phyloP scores from a whole-genome alignment of 495 filamentous ascomycete genomes.

The Aspergillus campestris region DNA sequence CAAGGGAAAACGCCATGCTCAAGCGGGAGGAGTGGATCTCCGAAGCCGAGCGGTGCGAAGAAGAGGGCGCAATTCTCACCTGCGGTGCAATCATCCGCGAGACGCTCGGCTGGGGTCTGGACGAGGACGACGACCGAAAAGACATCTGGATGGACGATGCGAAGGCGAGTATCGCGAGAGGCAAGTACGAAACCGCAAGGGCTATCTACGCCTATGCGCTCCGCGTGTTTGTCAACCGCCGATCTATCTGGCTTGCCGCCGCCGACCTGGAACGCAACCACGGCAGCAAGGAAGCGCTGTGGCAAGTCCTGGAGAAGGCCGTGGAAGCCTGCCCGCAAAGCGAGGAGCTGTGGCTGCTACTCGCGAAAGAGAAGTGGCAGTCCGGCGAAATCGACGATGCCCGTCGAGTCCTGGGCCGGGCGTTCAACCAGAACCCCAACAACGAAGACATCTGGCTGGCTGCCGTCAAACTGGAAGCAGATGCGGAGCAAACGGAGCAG shows the following conservation, averaged over 20 bases:
- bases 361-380: slow-evolving; percentile 89
- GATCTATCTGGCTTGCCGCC: slow-evolving; percentile 77
- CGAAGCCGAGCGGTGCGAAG: slow-evolving; percentile 91
- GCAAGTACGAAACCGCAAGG: slow-evolving; percentile 78
- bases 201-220: slow-evolving; percentile 90
- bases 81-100: slow-evolving; percentile 83
- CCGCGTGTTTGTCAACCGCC: slow-evolving; percentile 75
- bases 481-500: slow-evolving; percentile 68
- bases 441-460: slow-evolving; percentile 97
- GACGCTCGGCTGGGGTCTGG: slow-evolving; percentile 86
- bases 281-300: slow-evolving; percentile 73
- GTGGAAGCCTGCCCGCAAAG: slow-evolving; percentile 85
- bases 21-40: slow-evolving; percentile 95
- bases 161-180: slow-evolving; percentile 63
- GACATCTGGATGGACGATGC: slow-evolving; percentile 94
- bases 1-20: slow-evolving; percentile 86
- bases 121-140: slow-evolving; percentile 95
- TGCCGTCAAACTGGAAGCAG: slow-evolving; percentile 89
- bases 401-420: slow-evolving; percentile 68
- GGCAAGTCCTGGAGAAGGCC: slow-evolving; percentile 81
- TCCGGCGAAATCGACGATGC: slow-evolving; percentile 79
- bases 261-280: slow-evolving; percentile 88
- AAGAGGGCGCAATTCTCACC: slow-evolving; percentile 79
- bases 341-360: slow-evolving; percentile 92
- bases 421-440: slow-evolving; percentile 87